Evolutionary conservation across 1,139 yeast species (phyloP).

Genomic region (Yamadazyma buinensis): DNA sequence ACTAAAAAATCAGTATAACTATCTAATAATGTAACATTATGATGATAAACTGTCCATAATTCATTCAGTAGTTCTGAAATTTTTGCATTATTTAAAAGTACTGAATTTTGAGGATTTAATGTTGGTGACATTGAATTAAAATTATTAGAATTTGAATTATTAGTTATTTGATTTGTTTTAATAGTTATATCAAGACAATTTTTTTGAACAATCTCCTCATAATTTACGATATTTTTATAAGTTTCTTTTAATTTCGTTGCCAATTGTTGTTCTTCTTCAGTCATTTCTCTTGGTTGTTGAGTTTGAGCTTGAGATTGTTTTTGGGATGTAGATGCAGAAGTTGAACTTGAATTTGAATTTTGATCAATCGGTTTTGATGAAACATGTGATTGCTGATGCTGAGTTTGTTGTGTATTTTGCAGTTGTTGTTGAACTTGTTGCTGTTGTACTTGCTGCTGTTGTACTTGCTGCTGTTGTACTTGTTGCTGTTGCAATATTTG

Average conservation of each 20-base stretch:
- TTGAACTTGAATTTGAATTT: not conserved
- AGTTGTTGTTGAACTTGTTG: not conserved
- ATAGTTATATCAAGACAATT: slow-evolving; percentile 56
- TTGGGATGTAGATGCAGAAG: not conserved
- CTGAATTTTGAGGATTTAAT: slow-evolving; percentile 4
- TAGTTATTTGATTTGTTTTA: slow-evolving; percentile 46
- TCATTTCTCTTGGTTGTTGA: slow-evolving; percentile 32
- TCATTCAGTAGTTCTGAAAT: slow-evolving; percentile 57
- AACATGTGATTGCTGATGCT: too few relatives aligned
- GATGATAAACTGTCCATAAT: slow-evolving; percentile 68
- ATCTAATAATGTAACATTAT: slow-evolving; percentile 60
- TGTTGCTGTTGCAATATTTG: not conserved
- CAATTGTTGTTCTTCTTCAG: slow-evolving; percentile 66
- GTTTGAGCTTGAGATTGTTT: slow-evolving; percentile 1
- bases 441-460: not conserved
- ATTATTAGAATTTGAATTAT: slow-evolving; percentile 19
- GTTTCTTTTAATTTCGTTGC: slow-evolving; percentile 72
- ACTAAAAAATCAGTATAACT: slow-evolving; percentile 68
- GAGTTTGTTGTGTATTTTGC: too few relatives aligned
- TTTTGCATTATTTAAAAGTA: slow-evolving; percentile 17
- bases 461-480: not conserved
- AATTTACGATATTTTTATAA: slow-evolving; percentile 62
- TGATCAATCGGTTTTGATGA: too few relatives aligned
- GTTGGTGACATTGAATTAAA: slow-evolving; percentile 8
- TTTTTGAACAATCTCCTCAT: slow-evolving; percentile 67